phyloP scores from a whole-genome alignment of 495 filamentous ascomycete genomes.

The Talaromyces trachyspermus region DNA sequence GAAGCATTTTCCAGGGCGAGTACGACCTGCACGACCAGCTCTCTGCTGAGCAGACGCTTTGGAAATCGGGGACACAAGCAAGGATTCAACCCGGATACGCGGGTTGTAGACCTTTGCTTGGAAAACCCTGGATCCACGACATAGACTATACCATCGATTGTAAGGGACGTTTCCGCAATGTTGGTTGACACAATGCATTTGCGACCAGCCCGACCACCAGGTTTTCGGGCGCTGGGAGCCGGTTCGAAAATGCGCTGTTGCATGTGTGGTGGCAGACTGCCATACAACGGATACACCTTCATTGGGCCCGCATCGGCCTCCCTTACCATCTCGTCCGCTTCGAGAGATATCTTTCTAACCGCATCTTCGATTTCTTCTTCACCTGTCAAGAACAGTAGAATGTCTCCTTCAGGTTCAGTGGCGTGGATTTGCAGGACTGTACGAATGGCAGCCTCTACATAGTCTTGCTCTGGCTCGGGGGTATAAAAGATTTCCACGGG shows the following conservation, averaged over 20 bases:
- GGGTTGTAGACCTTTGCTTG: conserved; percentile 99
- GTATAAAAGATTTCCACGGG: conserved; percentile 99
- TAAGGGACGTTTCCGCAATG: conserved; percentile 95
- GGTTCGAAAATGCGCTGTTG: conserved; percentile 94
- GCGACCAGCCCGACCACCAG: conserved; percentile 79
- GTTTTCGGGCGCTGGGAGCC: conserved; percentile 62
- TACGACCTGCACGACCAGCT: conserved; percentile 98
- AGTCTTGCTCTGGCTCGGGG: conserved; percentile 90
- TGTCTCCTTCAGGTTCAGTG: conserved; percentile 86
- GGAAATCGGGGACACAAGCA: conserved; percentile 92
- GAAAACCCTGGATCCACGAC: conserved; percentile 98
- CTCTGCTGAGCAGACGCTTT: conserved; percentile 98
- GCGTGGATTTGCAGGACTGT: conserved; percentile 96
- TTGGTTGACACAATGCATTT: conserved; percentile 96
- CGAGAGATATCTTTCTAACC: conserved; percentile 78
- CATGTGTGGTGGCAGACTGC: conserved; percentile 81
- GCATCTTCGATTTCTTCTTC: conserved; percentile 99
- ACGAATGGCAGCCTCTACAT: conserved; percentile 88
- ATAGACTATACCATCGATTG: conserved; percentile 98
- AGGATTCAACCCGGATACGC: conserved; percentile 88
- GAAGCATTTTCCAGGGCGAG: conserved; percentile 94
- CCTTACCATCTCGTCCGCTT: conserved; percentile 82
- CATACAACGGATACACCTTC: conserved; percentile 88
- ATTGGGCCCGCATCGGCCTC: conserved; percentile 88
- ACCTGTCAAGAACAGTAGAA: conserved; percentile 92